These are phyloP conservation scores for Gaillardinia entomophila DNA, from an alignment of 805 yeast species.

Conservation along the genomic window DNA sequence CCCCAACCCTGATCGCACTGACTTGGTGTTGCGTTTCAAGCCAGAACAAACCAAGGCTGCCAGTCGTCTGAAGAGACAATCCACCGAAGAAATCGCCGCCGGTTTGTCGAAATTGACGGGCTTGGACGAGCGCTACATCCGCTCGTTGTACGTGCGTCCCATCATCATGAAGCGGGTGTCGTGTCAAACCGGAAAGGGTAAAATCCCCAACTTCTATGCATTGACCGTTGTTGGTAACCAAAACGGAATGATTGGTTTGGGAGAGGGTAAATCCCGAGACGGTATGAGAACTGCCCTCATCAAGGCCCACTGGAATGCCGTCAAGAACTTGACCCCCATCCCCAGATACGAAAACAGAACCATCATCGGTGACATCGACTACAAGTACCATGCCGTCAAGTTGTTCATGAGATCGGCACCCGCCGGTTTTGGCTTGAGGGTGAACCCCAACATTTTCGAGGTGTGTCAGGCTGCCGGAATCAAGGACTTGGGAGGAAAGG, in stretches of 20 bases:
- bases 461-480: constrained; percentile 92
- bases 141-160: constrained; percentile 57
- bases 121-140: constrained; percentile 54
- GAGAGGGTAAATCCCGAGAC: constrained; percentile 86
- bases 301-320: constrained; percentile 92
- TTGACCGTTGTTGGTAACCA: constrained; percentile 88
- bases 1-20: constrained; percentile 47
- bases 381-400: constrained; percentile 83
- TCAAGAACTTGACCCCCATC: constrained; percentile 72
- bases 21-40: constrained; percentile 31
- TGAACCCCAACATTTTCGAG: constrained; percentile 84
- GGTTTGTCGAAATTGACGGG: constrained; percentile 63
- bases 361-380: constrained; percentile 73
- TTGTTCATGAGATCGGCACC: constrained; percentile 81
- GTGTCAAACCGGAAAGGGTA: constrained; percentile 90
- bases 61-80: constrained; percentile 6
- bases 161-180: constrained; percentile 74
- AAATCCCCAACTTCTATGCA: constrained; percentile 74
- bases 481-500: constrained; percentile 86
- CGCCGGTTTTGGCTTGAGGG: constrained; percentile 89
- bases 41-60: constrained; percentile 9
- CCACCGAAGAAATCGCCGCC: constrained; percentile 34
- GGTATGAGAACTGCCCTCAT: constrained; percentile 68
- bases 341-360: constrained; percentile 92
- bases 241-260: constrained; percentile 90